Base-by-base conservation (phyloP, 1,139 yeast species). In the Debaryomyces psychrophilus region DNA sequence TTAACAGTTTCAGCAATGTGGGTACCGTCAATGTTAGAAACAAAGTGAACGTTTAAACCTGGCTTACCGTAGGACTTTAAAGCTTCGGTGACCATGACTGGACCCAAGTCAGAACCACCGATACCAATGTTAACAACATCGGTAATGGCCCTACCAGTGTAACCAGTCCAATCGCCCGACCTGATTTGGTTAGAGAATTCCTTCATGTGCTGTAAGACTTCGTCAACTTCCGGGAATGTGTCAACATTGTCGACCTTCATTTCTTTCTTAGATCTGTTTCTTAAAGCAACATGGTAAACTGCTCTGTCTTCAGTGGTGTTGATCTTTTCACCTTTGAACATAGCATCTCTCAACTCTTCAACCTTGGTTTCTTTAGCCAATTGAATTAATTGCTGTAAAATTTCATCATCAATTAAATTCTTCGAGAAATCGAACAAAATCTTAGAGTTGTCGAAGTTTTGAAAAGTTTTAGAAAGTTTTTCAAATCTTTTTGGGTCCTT, bases 51-150 rank as follows among this genome's bases (percentile, higher is more conserved):
- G 53, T 77, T 72, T 60, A 93, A 77, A 51, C 84, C 87, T 52
- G 85, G 83, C 62, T 85, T 78, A 53, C 92, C 76, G 72, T 93
- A 93, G 55, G 88, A 85, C 78, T 92, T 93, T 67, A 93, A 82
- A 31, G 99, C 97, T 75, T 93, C 98, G 50, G 97, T 90, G 58
- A 93, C 98, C 99, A 93, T 93, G 47, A 93, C 98, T 43, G 99
- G 99, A 60, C 99, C 99, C 62, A 93, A 81, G 70, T 93, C 99
- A 26, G 98, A 90, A 58, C 99, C 99, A 65, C 99, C 99, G 66
- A 93, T 93, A 72, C 99, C 99, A 62, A 93, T 89, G 79, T 93
- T 93, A 64, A 93, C 98, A 50, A 93, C 85, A 64, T 90, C 96
- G 59, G 95, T 87, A 70, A 93, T 93, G 59, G 79, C 73, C 80